These are phyloP conservation scores for Lathyrus tuberosus DNA, from an alignment of 306 rosid species.

Conservation along the genomic window DNA sequence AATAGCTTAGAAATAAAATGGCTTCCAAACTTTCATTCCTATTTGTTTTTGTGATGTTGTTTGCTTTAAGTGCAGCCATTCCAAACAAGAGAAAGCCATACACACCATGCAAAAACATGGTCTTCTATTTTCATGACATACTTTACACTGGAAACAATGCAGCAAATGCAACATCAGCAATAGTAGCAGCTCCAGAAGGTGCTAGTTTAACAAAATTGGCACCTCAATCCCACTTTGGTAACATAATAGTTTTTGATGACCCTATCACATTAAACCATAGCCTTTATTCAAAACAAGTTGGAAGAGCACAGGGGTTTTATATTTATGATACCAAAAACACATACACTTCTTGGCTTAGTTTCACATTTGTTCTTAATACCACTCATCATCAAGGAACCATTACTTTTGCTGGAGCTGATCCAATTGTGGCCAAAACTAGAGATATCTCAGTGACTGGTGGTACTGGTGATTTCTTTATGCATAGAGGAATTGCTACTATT, in stretches of 20 bases:
- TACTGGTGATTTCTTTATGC: conserved; percentile 59
- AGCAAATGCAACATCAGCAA: conserved; percentile 69
- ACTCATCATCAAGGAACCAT: conserved; percentile 56
- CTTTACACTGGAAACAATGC: conserved; percentile 64
- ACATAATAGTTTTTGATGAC: conserved; percentile 69
- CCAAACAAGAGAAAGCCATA: conserved; percentile 13
- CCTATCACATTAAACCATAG: conserved; percentile 72
- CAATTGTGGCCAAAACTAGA: conserved; percentile 48
- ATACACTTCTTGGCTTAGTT: conserved; percentile 68
- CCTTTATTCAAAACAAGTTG: conserved; percentile 65
- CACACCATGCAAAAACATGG: conserved; percentile 63
- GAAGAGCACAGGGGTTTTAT: conserved; percentile 83
- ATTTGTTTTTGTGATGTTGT: background rate
- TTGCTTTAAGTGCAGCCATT: too few relatives aligned
- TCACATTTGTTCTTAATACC: conserved; percentile 56
- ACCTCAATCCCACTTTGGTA: conserved; percentile 55
- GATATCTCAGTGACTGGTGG: conserved; percentile 74
- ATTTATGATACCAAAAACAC: conserved; percentile 65
- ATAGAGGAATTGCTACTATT: conserved; percentile 58
- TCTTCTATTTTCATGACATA: conserved; percentile 68
- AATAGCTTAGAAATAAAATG: background rate
- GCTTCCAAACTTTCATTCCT: background rate
- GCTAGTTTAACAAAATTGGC: conserved; percentile 60
- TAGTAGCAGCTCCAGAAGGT: conserved; percentile 72
- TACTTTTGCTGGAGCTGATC: conserved; percentile 71